These are phyloP conservation scores for Lyophyllum shimeji DNA, from an alignment of 768 basidiomycete genomes.

Conservation along the genomic window DNA sequence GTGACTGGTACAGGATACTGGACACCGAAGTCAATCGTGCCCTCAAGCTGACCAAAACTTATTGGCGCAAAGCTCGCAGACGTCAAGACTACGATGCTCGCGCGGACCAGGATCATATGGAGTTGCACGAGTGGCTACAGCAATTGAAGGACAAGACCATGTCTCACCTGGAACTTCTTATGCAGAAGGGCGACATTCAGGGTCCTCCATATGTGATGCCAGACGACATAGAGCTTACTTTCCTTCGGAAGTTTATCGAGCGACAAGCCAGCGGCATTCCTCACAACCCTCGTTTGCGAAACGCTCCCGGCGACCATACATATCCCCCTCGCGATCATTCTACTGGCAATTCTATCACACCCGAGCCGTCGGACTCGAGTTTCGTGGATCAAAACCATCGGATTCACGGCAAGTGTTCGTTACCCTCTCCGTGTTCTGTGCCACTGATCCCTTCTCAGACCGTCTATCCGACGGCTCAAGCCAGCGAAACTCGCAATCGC, in stretches of 20 bases:
- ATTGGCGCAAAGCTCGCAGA: slow-evolving; percentile 80
- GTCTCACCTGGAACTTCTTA: slow-evolving; percentile 82
- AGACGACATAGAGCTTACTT: slow-evolving; percentile 73
- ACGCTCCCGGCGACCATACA: slow-evolving; percentile 34
- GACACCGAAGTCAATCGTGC: slow-evolving; percentile 79
- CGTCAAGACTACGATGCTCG: slow-evolving; percentile 84
- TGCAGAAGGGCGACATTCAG: slow-evolving; percentile 86
- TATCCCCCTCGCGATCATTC: slow-evolving; percentile 46
- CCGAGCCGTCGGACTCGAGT: slow-evolving; percentile 47
- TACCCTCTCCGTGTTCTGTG: background rate
- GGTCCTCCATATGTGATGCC: slow-evolving; percentile 83
- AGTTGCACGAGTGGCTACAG: slow-evolving; percentile 84
- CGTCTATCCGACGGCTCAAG: slow-evolving; percentile 37
- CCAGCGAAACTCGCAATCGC: slow-evolving; percentile 49
- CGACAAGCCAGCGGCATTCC: slow-evolving; percentile 72
- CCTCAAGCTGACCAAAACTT: slow-evolving; percentile 82
- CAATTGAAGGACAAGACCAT: slow-evolving; percentile 88
- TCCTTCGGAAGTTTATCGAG: slow-evolving; percentile 82
- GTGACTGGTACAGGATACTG: slow-evolving; percentile 80
- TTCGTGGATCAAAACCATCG: slow-evolving; percentile 37
- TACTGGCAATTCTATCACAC: slow-evolving; percentile 41
- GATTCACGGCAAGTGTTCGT: slow-evolving; percentile 27
- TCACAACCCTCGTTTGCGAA: slow-evolving; percentile 79
- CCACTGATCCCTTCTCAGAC: slow-evolving; percentile 22
- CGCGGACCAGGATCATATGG: slow-evolving; percentile 89